Evolutionary conservation across 129 eudicot species (phyloP).

Genomic region (Lonicera japonica): DNA sequence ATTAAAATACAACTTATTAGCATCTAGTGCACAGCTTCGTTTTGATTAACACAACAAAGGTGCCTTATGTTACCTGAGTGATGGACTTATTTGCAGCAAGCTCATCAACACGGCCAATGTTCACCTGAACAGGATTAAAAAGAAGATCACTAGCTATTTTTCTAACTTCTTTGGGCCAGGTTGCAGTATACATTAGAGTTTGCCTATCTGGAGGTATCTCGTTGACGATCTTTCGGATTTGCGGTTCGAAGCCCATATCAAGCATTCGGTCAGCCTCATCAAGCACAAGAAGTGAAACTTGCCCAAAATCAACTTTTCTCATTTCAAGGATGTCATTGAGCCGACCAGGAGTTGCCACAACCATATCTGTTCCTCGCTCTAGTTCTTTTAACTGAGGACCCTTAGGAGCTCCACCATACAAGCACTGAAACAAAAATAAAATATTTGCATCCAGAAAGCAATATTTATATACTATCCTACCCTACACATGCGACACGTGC

Average conservation of each 20-base stretch:
- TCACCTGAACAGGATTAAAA: conserved; percentile 83
- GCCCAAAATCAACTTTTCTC: conserved; percentile 67
- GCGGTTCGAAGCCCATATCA: conserved; percentile 99
- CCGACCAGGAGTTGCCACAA: conserved; percentile 96
- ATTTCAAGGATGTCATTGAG: conserved; percentile 92
- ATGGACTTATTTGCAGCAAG: conserved; percentile 96
- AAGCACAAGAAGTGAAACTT: conserved; percentile 77
- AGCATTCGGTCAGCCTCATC: conserved; percentile 99
- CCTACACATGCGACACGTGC: no score
- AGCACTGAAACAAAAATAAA: conserved; percentile 39
- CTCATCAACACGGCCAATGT: conserved; percentile 83
- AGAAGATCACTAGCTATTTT: conserved; percentile 90
- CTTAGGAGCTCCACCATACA: conserved; percentile 95
- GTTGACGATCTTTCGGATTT: conserved; percentile 88
- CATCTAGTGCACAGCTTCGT: not conserved
- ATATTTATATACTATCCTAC: no score
- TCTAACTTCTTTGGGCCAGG: conserved; percentile 97
- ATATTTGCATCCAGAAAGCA: no score
- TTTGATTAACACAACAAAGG: not conserved
- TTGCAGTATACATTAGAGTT: conserved; percentile 95
- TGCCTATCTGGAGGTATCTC: conserved; percentile 90
- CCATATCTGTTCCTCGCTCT: conserved; percentile 83
- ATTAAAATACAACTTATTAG: no score
- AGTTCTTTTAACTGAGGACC: conserved; percentile 81
- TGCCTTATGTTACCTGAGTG: conserved; percentile 55